Base-by-base conservation (phyloP, 345 rosid genomes). In the Brassica incana region DNA sequence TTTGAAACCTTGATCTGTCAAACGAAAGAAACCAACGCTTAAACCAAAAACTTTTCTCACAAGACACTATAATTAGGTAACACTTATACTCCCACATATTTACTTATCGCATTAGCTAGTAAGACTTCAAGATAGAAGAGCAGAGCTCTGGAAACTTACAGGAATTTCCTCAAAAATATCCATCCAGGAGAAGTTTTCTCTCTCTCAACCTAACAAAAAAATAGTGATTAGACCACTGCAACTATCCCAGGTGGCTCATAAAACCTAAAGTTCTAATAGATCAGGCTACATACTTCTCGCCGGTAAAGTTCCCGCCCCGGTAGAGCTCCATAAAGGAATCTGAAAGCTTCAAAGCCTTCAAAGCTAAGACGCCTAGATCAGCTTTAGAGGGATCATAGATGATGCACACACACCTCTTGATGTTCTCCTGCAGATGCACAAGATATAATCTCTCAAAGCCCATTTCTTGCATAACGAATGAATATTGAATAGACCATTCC, bases 141-240 rank as follows among this genome's bases (percentile, higher is more conserved):
- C 10, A 30, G 64, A 36, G 77, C 45, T 35, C 45, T 65, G 64
- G 72, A 80, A 32, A 75, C 97, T 90, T 91, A 96, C 99, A 11
- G 99, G 99, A 67, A 96, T 96, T 81, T 96, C 99, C 81, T 96
- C 99, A 77, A 96, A 96, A 69, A 96, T 93, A 85, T 93, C 98
- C 88, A 91, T 94, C 99, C 99, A 96, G 29, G 99, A 90, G 86
- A 96, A 88, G 81, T 92, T 93, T 80, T 88, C n/a, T 93, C 91
- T 96, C 99, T 83, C 99, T 93, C 92, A 96, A 85, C 88, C 99
- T 96, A 75, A 15, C 35, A 48, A 60, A 62, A 36, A 63, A 61
- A 74, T 25, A 67, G 40, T 56, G 67, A 71, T 66, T 9, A 71
- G 67, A 72, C 61, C 35, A 75, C 6, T 60, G 63, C 18, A 45